Evolutionary conservation across 2,329 filamentous ascomycete species (phyloP).

Genomic region (Colletotrichum tofieldiae): DNA sequence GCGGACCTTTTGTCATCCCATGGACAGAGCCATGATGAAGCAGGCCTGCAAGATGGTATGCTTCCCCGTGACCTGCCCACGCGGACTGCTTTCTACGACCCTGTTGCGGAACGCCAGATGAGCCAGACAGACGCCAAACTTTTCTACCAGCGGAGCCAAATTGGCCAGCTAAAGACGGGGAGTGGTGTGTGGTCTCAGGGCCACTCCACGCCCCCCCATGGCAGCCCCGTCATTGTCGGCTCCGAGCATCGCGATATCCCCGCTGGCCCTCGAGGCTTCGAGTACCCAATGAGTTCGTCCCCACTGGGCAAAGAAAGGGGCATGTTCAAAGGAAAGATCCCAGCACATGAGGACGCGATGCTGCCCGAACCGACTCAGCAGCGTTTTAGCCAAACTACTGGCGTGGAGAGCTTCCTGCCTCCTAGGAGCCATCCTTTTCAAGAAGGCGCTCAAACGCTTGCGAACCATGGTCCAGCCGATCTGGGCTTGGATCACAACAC

Average conservation of each 20-base stretch:
- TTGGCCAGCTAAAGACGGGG: conserved; percentile 64
- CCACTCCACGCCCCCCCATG: conserved; percentile 59
- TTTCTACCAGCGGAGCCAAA: conserved; percentile 92
- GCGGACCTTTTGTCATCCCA: conserved; percentile 7
- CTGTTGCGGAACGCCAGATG: conserved; percentile 93
- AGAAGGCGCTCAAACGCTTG: background rate
- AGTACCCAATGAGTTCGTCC: conserved; percentile 48
- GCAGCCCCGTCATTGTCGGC: conserved; percentile 61
- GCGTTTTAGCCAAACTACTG: background rate
- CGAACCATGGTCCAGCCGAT: background rate
- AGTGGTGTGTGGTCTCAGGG: conserved; percentile 55
- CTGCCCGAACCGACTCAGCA: conserved; percentile 26
- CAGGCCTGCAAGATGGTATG: conserved; percentile 67
- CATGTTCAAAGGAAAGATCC: background rate
- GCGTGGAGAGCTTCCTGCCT: background rate
- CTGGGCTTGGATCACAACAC: conserved; percentile 14
- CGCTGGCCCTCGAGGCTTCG: conserved; percentile 49
- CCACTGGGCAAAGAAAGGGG: conserved; percentile 16
- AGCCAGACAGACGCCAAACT: conserved; percentile 95
- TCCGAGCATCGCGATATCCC: conserved; percentile 44
- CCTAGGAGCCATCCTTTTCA: background rate
- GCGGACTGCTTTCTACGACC: conserved; percentile 92
- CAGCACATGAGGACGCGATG: conserved; percentile 21
- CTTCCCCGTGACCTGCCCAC: conserved; percentile 73
- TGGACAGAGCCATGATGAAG: conserved; percentile 16